Conservation (phyloP, 2,329 filamentous ascomycete genomes). For the Monosporascus cannonballus region DNA sequence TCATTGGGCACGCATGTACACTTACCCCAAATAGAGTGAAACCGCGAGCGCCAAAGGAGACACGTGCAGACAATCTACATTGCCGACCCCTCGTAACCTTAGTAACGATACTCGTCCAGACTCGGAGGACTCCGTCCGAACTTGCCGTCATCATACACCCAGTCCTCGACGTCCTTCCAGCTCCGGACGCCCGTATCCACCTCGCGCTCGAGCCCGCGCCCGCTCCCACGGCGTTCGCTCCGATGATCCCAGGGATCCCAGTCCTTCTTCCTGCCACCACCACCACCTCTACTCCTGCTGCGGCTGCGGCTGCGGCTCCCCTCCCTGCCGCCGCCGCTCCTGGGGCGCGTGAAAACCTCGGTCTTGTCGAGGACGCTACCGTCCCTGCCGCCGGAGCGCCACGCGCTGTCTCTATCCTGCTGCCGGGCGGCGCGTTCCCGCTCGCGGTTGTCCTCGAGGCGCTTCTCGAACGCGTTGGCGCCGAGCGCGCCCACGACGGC, state of each 20-base stretch:
- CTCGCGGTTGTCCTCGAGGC: conserved; percentile 23
- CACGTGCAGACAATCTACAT: too few species aligned
- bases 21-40: too few species aligned
- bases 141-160: conserved; percentile 20
- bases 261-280: conserved; percentile 7
- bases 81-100: background rate
- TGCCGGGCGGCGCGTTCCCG: conserved; percentile 16
- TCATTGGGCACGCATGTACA: too few species aligned
- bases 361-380: conserved; percentile 11
- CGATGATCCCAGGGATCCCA: conserved; percentile 11
- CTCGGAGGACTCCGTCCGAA: conserved; percentile 7
- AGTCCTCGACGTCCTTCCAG: conserved; percentile 28
- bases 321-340: conserved; percentile 7
- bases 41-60: too few species aligned
- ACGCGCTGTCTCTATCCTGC: conserved; percentile 20
- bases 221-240: conserved; percentile 6
- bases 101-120: conserved; percentile 14
- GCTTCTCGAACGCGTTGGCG: conserved; percentile 34
- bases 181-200: conserved; percentile 24
- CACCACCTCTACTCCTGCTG: conserved; percentile 1
- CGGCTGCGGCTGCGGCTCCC: background rate
- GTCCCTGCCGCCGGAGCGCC: conserved; percentile 7
- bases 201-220: conserved; percentile 18
- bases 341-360: conserved; percentile 17
- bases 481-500: conserved; percentile 50